Evolutionary conservation across 2,329 filamentous ascomycete genomes (phyloP).

Genomic region (Botrytis elliptica): DNA sequence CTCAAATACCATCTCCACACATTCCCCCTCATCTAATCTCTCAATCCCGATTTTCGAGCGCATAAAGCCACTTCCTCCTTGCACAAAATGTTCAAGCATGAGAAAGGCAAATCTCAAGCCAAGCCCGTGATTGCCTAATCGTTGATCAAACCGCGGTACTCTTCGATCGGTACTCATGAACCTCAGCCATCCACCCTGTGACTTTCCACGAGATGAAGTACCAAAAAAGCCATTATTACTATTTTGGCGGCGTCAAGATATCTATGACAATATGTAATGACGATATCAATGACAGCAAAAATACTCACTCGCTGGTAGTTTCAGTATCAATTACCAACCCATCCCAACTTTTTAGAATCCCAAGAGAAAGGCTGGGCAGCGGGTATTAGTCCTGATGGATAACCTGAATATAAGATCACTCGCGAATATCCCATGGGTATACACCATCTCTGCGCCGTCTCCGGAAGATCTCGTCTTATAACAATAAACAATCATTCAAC

Average conservation of each 20-base stretch:
- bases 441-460: rapidly evolving
- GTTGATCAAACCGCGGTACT: rapidly evolving
- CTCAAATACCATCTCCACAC: background rate
- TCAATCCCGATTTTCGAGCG: rapidly evolving
- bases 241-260: background rate
- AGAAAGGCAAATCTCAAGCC: rapidly evolving
- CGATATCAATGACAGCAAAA: background rate
- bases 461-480: background rate
- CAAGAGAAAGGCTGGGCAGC: background rate
- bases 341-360: background rate
- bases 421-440: background rate
- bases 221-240: too few species aligned
- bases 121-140: background rate
- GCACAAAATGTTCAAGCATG: too few species aligned
- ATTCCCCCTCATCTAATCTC: background rate
- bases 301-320: background rate
- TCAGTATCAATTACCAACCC: background rate
- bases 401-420: background rate
- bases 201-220: background rate
- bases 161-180: too few species aligned
- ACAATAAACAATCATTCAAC: background rate
- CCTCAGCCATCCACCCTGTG: rapidly evolving
- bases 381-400: background rate
- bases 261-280: background rate
- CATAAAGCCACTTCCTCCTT: background rate